These are phyloP conservation scores for Pterocarpus macrocarpus DNA, from an alignment of 306 rosid species.

Conservation along the genomic window DNA sequence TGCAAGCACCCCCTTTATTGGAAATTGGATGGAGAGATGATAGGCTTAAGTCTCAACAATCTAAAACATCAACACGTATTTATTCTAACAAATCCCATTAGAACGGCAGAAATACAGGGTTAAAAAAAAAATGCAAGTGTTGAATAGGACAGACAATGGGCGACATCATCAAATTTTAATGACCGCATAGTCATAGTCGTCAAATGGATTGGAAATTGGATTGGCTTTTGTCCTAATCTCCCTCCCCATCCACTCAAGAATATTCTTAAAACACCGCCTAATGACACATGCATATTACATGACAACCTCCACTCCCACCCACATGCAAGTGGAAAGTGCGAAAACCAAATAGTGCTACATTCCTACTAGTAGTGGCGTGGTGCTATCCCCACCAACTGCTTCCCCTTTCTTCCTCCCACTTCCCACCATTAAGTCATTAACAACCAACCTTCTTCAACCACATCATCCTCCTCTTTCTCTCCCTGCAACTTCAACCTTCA, in stretches of 20 bases:
- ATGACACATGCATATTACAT: neutral
- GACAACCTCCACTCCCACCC: neutral
- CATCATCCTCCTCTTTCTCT: neutral
- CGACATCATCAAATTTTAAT: neutral
- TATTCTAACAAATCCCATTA: neutral
- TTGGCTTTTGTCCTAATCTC: slow-evolving; percentile 42
- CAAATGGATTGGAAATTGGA: neutral
- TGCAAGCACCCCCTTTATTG: neutral
- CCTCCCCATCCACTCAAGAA: slow-evolving; percentile 47
- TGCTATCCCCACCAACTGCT: slow-evolving; percentile 43
- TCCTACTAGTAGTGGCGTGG: slow-evolving; percentile 23
- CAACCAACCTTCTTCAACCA: neutral
- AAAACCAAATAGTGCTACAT: neutral
- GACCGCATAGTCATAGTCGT: neutral
- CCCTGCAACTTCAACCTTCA: neutral
- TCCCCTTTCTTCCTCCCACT: neutral
- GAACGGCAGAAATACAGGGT: neutral
- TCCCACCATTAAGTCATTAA: neutral
- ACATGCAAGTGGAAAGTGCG: neutral
- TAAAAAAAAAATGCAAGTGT: neutral
- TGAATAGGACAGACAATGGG: neutral
- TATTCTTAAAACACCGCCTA: slow-evolving; percentile 37
- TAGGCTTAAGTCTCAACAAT: neutral
- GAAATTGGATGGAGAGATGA: slow-evolving; percentile 9
- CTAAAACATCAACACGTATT: neutral